These are phyloP conservation scores for Ganoderma multipileum DNA, from an alignment of 1,284 basidiomycete species.

Conservation along the genomic window DNA sequence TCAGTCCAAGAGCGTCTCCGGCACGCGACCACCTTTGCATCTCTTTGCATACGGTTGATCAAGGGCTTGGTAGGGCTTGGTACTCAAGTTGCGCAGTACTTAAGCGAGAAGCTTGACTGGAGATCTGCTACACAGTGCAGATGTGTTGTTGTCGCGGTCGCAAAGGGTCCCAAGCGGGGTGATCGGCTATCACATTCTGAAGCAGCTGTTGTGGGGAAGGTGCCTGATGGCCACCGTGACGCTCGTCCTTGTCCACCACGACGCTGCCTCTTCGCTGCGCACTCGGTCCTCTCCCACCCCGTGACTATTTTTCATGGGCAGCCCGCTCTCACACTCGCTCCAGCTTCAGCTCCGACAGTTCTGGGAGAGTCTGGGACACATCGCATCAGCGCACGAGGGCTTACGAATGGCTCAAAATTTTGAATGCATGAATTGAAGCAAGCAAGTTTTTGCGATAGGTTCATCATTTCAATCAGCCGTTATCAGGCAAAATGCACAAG, in stretches of 20 bases:
- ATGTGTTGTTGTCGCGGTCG: neutral
- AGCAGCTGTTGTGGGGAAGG: too few relatives aligned
- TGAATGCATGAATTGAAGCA: neutral
- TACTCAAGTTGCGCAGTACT: too few relatives aligned
- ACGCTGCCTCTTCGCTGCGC: neutral
- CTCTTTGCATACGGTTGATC: too few relatives aligned
- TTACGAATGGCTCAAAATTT: neutral
- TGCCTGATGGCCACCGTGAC: neutral
- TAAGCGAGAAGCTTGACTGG: neutral
- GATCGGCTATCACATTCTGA: neutral
- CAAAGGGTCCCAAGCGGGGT: neutral
- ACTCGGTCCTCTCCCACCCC: neutral
- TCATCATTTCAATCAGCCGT: neutral
- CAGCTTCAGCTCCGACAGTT: neutral
- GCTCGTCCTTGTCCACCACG: neutral
- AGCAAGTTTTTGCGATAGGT: neutral
- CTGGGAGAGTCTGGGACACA: neutral
- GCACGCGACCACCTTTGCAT: neutral
- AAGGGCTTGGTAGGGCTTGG: too few relatives aligned
- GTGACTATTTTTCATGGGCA: neutral
- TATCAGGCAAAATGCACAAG: neutral
- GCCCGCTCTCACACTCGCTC: neutral
- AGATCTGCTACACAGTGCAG: neutral
- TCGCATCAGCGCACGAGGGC: neutral
- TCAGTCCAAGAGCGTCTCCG: too few relatives aligned